These are phyloP conservation scores for Penicillium nucicola DNA, from an alignment of 495 filamentous ascomycete species.

Conservation along the genomic window DNA sequence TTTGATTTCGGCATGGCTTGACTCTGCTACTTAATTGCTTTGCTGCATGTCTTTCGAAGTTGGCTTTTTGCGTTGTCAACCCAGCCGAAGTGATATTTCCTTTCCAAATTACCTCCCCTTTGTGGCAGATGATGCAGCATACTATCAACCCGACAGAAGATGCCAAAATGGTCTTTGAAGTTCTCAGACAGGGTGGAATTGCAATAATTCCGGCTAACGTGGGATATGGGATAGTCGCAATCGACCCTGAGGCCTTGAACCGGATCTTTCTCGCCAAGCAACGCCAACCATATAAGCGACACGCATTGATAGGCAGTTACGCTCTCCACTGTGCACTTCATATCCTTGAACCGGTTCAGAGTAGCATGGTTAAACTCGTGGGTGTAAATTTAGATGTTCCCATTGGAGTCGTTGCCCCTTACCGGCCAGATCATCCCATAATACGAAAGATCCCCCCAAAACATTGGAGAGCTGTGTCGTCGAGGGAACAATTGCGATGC, in stretches of 20 bases:
- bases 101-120: no score
- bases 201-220: constrained; percentile 24
- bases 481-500: constrained; percentile 21
- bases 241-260: constrained; percentile 8
- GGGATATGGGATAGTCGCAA: constrained; percentile 23
- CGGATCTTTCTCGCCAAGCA: constrained; percentile 16
- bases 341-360: constrained; percentile 4
- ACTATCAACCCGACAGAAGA: constrained; percentile 3
- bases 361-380: constrained; percentile 15
- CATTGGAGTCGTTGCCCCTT: constrained; percentile 23
- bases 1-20: no score
- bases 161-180: constrained; percentile 19
- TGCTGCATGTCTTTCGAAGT: no score
- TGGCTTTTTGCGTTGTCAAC: no score
- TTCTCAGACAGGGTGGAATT: constrained; percentile 18
- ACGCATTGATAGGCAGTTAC: constrained; percentile 25
- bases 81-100: no score
- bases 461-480: constrained; percentile 11
- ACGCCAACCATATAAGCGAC: constrained; percentile 19
- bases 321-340: constrained; percentile 18
- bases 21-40: no score
- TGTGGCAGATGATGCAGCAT: no score
- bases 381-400: constrained; percentile 20
- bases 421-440: constrained; percentile 13
- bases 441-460: constrained; percentile 4